phyloP scores from a whole-genome alignment of 179 eudicot genomes.

The Corrigiola litoralis region DNA sequence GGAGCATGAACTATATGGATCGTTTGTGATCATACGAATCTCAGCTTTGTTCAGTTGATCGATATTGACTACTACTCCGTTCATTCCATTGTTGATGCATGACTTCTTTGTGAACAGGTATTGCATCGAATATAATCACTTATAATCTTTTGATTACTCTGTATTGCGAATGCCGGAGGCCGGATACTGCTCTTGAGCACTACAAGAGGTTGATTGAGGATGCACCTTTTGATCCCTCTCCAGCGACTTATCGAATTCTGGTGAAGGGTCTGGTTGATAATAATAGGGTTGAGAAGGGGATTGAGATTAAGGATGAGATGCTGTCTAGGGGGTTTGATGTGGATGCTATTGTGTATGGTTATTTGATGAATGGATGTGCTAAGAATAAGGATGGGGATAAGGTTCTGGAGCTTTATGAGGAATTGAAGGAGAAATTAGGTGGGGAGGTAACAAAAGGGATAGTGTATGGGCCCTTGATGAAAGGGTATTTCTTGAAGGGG shows the following conservation, averaged over 20 bases:
- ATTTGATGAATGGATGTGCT: constrained; percentile 70
- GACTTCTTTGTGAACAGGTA: constrained; percentile 9
- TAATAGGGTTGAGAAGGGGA: constrained; percentile 55
- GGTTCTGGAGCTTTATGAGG: constrained; percentile 60
- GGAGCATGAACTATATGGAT: too few species aligned
- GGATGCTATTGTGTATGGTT: constrained; percentile 57
- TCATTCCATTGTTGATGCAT: too few species aligned
- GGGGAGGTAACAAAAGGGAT: constrained; percentile 58
- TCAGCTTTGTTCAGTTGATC: too few species aligned
- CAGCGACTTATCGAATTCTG: constrained; percentile 63
- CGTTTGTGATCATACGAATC: too few species aligned
- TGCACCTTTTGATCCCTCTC: constrained; percentile 79
- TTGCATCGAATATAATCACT: constrained; percentile 67
- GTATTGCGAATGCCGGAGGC: constrained; percentile 70
- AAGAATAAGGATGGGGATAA: constrained; percentile 52
- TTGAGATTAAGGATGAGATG: constrained; percentile 89
- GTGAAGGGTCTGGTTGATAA: constrained; percentile 77
- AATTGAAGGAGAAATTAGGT: constrained; percentile 66
- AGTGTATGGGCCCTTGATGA: constrained; percentile 72
- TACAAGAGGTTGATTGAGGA: constrained; percentile 71
- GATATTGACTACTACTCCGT: too few species aligned
- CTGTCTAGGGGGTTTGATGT: constrained; percentile 47
- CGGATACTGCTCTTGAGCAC: constrained; percentile 74
- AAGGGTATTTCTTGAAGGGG: constrained; percentile 70
- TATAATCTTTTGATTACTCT: constrained; percentile 61